Conservation (phyloP, 352 stramenopile genomes). For the Phytophthora crassamura region DNA sequence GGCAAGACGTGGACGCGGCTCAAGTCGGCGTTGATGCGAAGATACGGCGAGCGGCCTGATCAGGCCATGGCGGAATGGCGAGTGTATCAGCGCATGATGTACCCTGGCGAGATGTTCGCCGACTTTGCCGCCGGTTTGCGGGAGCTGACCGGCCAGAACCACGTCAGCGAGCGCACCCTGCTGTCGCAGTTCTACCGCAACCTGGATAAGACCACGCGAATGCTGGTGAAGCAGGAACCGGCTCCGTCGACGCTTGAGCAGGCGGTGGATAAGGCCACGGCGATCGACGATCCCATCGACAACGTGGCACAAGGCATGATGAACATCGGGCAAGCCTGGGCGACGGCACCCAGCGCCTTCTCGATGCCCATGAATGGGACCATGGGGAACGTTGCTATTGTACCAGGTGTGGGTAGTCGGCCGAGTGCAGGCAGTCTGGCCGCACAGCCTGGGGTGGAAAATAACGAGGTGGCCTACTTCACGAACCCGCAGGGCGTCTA, state of each 20-base stretch:
- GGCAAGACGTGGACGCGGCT: slow-evolving; percentile 1
- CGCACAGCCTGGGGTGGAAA: neutral
- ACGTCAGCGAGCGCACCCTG: neutral
- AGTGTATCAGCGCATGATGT: slow-evolving; percentile 1
- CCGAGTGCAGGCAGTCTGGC: neutral
- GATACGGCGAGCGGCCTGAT: slow-evolving; percentile 2
- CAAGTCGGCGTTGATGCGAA: neutral
- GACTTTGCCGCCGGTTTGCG: slow-evolving; percentile 3
- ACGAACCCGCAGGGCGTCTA: neutral
- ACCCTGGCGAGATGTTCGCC: neutral
- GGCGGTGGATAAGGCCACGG: slow-evolving; percentile 9
- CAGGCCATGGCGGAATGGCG: neutral
- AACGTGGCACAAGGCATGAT: slow-evolving; percentile 2
- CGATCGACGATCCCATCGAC: slow-evolving; percentile 3
- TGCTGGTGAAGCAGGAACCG: neutral
- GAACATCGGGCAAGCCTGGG: slow-evolving; percentile 7
- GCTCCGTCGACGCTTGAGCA: neutral
- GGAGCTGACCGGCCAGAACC: neutral
- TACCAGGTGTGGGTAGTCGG: no score
- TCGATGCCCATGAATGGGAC: neutral
- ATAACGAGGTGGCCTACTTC: neutral
- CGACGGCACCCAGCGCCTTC: neutral
- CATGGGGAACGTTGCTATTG: neutral
- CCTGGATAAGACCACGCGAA: slow-evolving; percentile 1
- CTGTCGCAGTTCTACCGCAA: slow-evolving; percentile 6